A percentile compares a stretch with the other conserved stretches of the same genome.
phyloP scores from a whole-genome alignment of 768 basidiomycete genomes.

The Saitozyma podzolica region DNA sequence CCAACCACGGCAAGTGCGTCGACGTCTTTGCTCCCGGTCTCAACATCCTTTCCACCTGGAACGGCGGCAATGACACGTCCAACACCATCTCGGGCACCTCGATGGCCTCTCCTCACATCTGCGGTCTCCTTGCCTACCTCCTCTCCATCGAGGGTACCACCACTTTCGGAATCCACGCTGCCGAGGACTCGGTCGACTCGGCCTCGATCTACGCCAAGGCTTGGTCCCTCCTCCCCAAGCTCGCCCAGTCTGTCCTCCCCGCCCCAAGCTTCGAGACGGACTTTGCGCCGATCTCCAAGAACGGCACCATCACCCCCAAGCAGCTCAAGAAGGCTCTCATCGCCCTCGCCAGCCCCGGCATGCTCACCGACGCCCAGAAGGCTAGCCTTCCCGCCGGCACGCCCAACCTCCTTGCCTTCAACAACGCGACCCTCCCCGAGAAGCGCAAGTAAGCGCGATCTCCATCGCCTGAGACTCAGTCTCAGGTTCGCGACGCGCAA shows the following conservation, averaged over 20 bases:
- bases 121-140: slow-evolving; percentile 84
- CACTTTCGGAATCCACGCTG: slow-evolving; percentile 37
- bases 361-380: slow-evolving; percentile 56
- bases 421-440: slow-evolving; percentile 47
- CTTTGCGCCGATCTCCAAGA: slow-evolving; percentile 35
- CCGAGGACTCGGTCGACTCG: slow-evolving; percentile 25
- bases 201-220: slow-evolving; percentile 50
- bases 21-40: slow-evolving; percentile 89
- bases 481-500: too few relatives aligned
- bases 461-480: too few relatives aligned
- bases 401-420: slow-evolving; percentile 52
- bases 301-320: slow-evolving; percentile 60
- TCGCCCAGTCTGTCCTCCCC: slow-evolving; percentile 62
- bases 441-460: slow-evolving; percentile 19
- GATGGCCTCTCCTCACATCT: slow-evolving; percentile 87
- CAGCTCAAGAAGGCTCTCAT: slow-evolving; percentile 77
- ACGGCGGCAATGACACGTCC: slow-evolving; percentile 61
- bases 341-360: slow-evolving; percentile 60
- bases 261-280: slow-evolving; percentile 57
- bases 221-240: slow-evolving; percentile 61
- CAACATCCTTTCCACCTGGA: slow-evolving; percentile 88
- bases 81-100: slow-evolving; percentile 62
- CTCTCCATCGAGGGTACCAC: slow-evolving; percentile 78
- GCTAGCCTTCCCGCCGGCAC: slow-evolving; percentile 40
- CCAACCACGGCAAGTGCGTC: slow-evolving; percentile 86